These are phyloP conservation scores for Neotropicomus parvogracilis DNA, from an alignment of 1,284 basidiomycete species.

Conservation along the genomic window DNA sequence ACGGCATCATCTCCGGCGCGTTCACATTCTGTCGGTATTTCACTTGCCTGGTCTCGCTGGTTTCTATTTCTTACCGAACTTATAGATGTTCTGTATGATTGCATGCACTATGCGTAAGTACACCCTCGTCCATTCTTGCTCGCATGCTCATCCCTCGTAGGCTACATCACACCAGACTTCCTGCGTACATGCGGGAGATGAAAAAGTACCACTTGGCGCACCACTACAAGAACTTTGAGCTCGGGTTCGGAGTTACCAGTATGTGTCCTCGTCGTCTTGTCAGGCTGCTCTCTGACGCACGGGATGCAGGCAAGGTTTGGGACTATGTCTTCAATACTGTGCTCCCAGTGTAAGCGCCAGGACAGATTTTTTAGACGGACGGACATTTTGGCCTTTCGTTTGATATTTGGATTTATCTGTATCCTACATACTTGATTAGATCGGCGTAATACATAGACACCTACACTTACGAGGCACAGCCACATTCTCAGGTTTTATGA, in stretches of 20 bases:
- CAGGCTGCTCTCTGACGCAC: slow-evolving; percentile 7
- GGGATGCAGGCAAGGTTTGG: slow-evolving; percentile 79
- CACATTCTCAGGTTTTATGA: slow-evolving; percentile 11
- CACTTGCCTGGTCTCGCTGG: background rate
- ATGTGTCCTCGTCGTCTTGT: slow-evolving; percentile 24
- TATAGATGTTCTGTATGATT: slow-evolving; percentile 82
- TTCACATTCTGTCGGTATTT: slow-evolving; percentile 82
- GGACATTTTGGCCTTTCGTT: slow-evolving; percentile 5
- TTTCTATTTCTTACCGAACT: slow-evolving; percentile 6
- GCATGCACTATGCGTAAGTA: slow-evolving; percentile 86
- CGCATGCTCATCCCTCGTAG: slow-evolving; percentile 35
- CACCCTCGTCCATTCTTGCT: background rate
- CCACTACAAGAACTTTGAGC: slow-evolving; percentile 97
- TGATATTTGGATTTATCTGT: slow-evolving; percentile 7
- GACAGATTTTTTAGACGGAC: background rate
- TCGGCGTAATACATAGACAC: slow-evolving; percentile 12
- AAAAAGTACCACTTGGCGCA: slow-evolving; percentile 99
- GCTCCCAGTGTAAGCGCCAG: slow-evolving; percentile 48
- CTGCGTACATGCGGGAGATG: slow-evolving; percentile 84
- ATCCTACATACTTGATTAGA: slow-evolving; percentile 2
- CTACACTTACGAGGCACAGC: slow-evolving; percentile 15
- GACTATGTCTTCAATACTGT: slow-evolving; percentile 90
- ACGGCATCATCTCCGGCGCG: slow-evolving; percentile 89
- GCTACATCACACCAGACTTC: slow-evolving; percentile 87
- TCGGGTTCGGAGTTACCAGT: slow-evolving; percentile 97